Percentiles rank a stretch among this genome's conserved stretches.
phyloP scores from a whole-genome alignment of 1,284 basidiomycete species.

The Termitomyces sp. region DNA sequence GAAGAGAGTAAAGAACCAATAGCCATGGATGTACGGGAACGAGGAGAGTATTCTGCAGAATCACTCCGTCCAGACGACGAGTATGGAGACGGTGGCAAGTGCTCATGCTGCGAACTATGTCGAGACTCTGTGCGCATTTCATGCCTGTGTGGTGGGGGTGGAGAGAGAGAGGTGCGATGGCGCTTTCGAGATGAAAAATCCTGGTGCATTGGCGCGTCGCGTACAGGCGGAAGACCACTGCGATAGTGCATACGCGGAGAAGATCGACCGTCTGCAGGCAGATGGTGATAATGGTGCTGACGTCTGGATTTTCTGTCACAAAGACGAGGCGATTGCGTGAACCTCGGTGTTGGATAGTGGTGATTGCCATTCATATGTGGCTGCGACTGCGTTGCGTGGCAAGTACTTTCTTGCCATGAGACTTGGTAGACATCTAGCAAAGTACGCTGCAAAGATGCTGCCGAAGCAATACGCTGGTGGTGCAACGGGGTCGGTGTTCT shows the following conservation, averaged over 20 bases:
- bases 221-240: slow-evolving; percentile 22
- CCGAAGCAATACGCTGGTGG: slow-evolving; percentile 59
- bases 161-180: slow-evolving; percentile 38
- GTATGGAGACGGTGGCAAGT: slow-evolving; percentile 44
- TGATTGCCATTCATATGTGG: slow-evolving; percentile 22
- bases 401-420: slow-evolving; percentile 23
- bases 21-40: slow-evolving; percentile 44
- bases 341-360: slow-evolving; percentile 32
- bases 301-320: slow-evolving; percentile 15
- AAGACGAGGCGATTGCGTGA: slow-evolving; percentile 27
- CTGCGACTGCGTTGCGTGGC: slow-evolving; percentile 18
- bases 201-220: slow-evolving; percentile 28
- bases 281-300: slow-evolving; percentile 15
- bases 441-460: slow-evolving; percentile 62
- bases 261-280: slow-evolving; percentile 10
- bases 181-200: slow-evolving; percentile 43
- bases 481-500: slow-evolving; percentile 2
- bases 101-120: slow-evolving; percentile 31
- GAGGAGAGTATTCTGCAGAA: slow-evolving; percentile 43
- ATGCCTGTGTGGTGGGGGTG: slow-evolving; percentile 26
- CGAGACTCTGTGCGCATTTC: slow-evolving; percentile 33
- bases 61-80: slow-evolving; percentile 43
- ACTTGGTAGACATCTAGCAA: slow-evolving; percentile 58
- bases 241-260: slow-evolving; percentile 13
- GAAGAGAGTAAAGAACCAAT: slow-evolving; percentile 44